phyloP scores from a whole-genome alignment of 225 moss, liverwort and hornwort species.

The Physcomitrium patens region DNA sequence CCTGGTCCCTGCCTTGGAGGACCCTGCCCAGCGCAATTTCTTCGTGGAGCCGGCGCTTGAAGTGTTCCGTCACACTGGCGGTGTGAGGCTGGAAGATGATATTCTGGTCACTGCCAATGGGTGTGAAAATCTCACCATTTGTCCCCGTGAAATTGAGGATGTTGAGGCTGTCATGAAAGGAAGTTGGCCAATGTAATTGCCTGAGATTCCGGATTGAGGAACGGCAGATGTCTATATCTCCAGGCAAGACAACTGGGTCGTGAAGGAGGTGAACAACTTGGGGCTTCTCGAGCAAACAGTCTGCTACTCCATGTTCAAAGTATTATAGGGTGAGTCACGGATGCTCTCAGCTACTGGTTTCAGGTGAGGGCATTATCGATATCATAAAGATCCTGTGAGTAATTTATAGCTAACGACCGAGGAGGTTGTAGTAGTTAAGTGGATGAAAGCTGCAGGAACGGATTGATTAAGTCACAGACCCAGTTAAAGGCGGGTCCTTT shows the following conservation, averaged over 20 bases:
- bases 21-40: slow-evolving; percentile 57
- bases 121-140: slow-evolving; percentile 86
- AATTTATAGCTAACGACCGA: not conserved
- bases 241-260: not conserved
- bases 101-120: slow-evolving; percentile 81
- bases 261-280: slow-evolving; percentile 11
- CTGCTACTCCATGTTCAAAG: not conserved
- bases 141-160: slow-evolving; percentile 87
- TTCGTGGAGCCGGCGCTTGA: slow-evolving; percentile 60
- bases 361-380: not conserved
- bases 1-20: slow-evolving; percentile 66
- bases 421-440: slow-evolving; percentile 7
- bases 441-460: not conserved
- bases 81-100: slow-evolving; percentile 94
- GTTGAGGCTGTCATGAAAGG: slow-evolving; percentile 90
- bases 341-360: slow-evolving; percentile 15
- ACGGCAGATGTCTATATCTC: not conserved
- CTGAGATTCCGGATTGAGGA: slow-evolving; percentile 28
- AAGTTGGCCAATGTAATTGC: slow-evolving; percentile 59
- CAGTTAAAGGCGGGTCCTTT: not conserved
- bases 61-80: slow-evolving; percentile 60
- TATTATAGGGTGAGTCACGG: slow-evolving; percentile 3
- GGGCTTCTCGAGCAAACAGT: not conserved
- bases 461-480: not conserved
- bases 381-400: not conserved